Evolutionary conservation across 106 monocot species (phyloP), one percentile per base, ranked within the genome.

Genomic region (Platanthera guangdongensis): DNA sequence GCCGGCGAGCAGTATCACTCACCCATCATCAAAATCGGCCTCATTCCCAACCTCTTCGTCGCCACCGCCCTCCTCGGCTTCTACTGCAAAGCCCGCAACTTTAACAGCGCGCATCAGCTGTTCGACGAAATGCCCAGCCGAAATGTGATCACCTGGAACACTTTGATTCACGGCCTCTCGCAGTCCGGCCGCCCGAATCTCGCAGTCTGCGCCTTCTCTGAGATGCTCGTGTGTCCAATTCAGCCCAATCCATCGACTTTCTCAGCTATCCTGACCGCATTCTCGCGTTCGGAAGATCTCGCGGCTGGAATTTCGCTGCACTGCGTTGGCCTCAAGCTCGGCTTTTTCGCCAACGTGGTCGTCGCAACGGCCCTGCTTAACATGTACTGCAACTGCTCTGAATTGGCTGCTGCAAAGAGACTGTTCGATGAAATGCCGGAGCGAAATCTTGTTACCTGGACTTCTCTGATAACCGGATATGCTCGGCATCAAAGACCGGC

Each of bases 391-490:
- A 88, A 88, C 48, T 91, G 85, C 22, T 22, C 12, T 30, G 11
- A 78, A 52, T 45, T 82, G 75, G 28, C 28, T 19, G n/a, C 32
- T 11, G 79, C 92, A 4, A 78, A 74, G 80, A 84, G 72, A 39
- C 50, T 83, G 74, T 88, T 92, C 52, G 86, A 84, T 71, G 84
- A 81, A 18, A 84, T 88, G 92, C 54, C 3, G 6, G 84, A 88
- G 45, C 72, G 81, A 54, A 92, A 88, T 79, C 79, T 86, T 68
- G 72, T 86, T 30, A 88, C 88, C 55, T 88, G 86, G 82, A 84
- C 82, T 10, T 82, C 88, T 14, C 62, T 92, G 79, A 60, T 92
- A 10, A 81, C 79, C 46, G 86, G 86, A 16, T 86, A 79, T 45
- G 80, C 78, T 7, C 21, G 73, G 12, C 53, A 80, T 7, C 22